phyloP scores from a whole-genome alignment of 805 yeast genomes.

The Suhomyces sp. region DNA sequence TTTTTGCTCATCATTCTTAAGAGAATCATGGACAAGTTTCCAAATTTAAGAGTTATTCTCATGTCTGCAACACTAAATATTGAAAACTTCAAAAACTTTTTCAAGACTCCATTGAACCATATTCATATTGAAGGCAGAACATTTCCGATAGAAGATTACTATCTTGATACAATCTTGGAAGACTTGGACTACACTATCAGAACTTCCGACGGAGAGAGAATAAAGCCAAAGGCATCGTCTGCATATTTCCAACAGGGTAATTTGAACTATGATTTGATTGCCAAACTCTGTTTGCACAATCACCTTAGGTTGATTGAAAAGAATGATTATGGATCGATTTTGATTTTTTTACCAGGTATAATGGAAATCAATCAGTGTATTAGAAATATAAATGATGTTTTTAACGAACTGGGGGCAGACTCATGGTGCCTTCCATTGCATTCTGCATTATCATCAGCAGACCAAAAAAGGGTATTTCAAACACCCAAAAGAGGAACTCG shows the following conservation, averaged over 20 bases:
- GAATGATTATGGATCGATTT: constrained; percentile 63
- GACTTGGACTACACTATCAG: constrained; percentile 56
- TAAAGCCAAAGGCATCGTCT: constrained; percentile 64
- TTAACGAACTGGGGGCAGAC: constrained; percentile 16
- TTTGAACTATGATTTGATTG: constrained; percentile 73
- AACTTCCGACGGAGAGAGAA: constrained; percentile 39
- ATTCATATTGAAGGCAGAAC: constrained; percentile 91
- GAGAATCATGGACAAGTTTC: constrained; percentile 49
- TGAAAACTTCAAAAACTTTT: constrained; percentile 63
- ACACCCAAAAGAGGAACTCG: constrained; percentile 53
- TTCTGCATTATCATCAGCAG: constrained; percentile 80
- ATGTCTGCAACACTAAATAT: constrained; percentile 95
- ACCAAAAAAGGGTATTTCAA: constrained; percentile 75
- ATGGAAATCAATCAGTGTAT: constrained; percentile 77
- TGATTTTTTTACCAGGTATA: constrained; percentile 87
- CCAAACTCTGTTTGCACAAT: constrained; percentile 51
- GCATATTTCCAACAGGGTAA: constrained; percentile 63
- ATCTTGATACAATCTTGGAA: constrained; percentile 64
- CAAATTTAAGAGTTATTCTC: constrained; percentile 64
- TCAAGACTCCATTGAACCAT: constrained; percentile 52
- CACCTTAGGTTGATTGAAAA: constrained; percentile 47
- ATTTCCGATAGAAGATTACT: constrained; percentile 80
- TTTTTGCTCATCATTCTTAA: constrained; percentile 76
- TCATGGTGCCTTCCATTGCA: constrained; percentile 71
- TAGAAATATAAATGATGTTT: constrained; percentile 27